phyloP scores from a whole-genome alignment of 2,329 filamentous ascomycete genomes.

The Xylaria multiplex region DNA sequence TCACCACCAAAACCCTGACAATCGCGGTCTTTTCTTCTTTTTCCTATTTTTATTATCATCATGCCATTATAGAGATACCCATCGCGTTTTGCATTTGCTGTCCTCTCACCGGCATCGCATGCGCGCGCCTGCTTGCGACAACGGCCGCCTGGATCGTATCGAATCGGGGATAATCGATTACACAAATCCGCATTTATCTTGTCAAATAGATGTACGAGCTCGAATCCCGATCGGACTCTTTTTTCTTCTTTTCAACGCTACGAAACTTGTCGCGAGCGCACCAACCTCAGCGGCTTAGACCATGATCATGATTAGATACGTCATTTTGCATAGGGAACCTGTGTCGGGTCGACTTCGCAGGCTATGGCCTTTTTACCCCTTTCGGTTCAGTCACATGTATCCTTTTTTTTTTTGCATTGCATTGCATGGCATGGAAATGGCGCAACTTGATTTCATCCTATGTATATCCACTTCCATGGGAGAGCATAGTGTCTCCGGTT shows the following conservation, averaged over 20 bases:
- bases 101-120: constrained; percentile 19
- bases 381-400: constrained; percentile 8
- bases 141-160: constrained; percentile 3
- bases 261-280: not conserved
- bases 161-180: constrained; percentile 11
- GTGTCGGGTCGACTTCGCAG: not conserved
- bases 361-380: not conserved
- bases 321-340: constrained; percentile 21
- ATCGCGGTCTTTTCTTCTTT: not conserved
- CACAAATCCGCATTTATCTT: constrained; percentile 17
- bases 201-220: constrained; percentile 21
- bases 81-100: constrained; percentile 39
- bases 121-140: not conserved
- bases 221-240: not conserved
- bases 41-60: not conserved
- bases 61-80: constrained; percentile 44
- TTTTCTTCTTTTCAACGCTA: not conserved
- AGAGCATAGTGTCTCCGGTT: not conserved
- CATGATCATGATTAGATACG: constrained; percentile 35
- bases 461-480: constrained; percentile 9
- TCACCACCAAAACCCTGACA: not conserved
- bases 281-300: constrained; percentile 16
- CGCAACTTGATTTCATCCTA: constrained; percentile 14
- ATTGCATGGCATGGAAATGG: constrained; percentile 28
- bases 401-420: constrained; percentile 12